Percentiles rank a stretch among this genome's conserved stretches.
phyloP scores from a whole-genome alignment of 805 yeast genomes.

The Ascoidea rubescens region DNA sequence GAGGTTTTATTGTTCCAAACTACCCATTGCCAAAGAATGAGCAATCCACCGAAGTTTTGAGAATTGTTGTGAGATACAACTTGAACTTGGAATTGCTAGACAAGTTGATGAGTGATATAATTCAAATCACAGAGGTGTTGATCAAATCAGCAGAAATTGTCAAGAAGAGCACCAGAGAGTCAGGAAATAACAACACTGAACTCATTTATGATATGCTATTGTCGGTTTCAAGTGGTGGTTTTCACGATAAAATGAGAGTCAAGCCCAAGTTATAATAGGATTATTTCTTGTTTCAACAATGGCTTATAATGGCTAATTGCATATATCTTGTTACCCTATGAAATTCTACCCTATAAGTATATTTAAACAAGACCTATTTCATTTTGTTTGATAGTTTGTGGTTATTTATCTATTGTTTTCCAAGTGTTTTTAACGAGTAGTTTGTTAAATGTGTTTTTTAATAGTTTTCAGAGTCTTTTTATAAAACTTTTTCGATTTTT shows the following conservation, averaged over 20 bases:
- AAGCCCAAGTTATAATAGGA: not conserved
- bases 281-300: too few species aligned
- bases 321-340: too few species aligned
- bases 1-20: conserved; percentile 84
- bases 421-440: too few species aligned
- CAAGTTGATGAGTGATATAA: conserved; percentile 48
- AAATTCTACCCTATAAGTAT: too few species aligned
- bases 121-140: conserved; percentile 37
- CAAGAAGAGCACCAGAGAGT: conserved; percentile 8
- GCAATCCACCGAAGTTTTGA: conserved; percentile 50
- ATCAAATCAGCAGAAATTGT: conserved; percentile 28
- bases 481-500: too few species aligned
- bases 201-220: conserved; percentile 32
- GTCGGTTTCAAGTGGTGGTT: conserved; percentile 42
- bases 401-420: too few species aligned
- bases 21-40: conserved; percentile 62
- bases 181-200: conserved; percentile 17
- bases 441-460: too few species aligned
- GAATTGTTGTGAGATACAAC: conserved; percentile 72
- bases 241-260: too few species aligned
- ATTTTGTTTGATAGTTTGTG: too few species aligned
- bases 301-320: too few species aligned
- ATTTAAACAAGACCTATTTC: too few species aligned
- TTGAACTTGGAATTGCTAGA: conserved; percentile 48
- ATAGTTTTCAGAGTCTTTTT: too few species aligned